Evolutionary conservation across 2,329 filamentous ascomycete genomes (phyloP).

Genomic region (Fusarium devonianum): DNA sequence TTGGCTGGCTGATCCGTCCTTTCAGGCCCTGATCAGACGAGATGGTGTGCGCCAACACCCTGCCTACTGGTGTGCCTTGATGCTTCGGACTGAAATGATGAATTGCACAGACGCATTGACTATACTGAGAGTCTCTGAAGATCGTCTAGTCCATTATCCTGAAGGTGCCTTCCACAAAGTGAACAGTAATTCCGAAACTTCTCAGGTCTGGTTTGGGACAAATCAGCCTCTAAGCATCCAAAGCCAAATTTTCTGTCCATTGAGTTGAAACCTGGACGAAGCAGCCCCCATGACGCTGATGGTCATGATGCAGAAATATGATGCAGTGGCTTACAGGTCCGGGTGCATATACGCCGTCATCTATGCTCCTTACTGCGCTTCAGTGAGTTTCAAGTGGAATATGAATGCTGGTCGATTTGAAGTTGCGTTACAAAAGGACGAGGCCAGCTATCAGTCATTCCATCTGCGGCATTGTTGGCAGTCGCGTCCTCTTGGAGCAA

Average conservation of each 20-base stretch:
- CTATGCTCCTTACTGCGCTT: constrained; percentile 17
- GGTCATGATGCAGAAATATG: background rate
- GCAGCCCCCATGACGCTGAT: constrained; percentile 11
- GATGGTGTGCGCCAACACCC: constrained; percentile 6
- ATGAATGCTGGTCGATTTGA: constrained; percentile 15
- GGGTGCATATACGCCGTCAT: constrained; percentile 4
- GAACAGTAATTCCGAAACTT: too few species aligned
- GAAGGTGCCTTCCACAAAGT: too few species aligned
- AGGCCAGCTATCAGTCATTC: constrained; percentile 34
- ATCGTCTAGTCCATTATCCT: constrained; percentile 14
- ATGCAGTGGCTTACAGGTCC: constrained; percentile 20
- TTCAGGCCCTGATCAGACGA: constrained; percentile 2
- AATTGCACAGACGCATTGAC: background rate
- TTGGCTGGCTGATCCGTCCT: constrained; percentile 2
- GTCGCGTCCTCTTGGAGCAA: constrained; percentile 27
- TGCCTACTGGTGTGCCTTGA: background rate
- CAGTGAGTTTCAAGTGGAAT: constrained; percentile 16
- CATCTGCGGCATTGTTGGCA: constrained; percentile 27
- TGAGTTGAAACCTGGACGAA: constrained; percentile 28
- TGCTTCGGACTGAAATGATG: constrained; percentile 4
- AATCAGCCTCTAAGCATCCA: constrained; percentile 18
- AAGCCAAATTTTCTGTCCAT: constrained; percentile 25
- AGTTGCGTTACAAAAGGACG: constrained; percentile 18
- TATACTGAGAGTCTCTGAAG: constrained; percentile 19
- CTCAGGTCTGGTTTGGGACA: too few species aligned